Evolutionary conservation across 2,329 filamentous ascomycete genomes (phyloP).

Genomic region (Orbilia oligospora): DNA sequence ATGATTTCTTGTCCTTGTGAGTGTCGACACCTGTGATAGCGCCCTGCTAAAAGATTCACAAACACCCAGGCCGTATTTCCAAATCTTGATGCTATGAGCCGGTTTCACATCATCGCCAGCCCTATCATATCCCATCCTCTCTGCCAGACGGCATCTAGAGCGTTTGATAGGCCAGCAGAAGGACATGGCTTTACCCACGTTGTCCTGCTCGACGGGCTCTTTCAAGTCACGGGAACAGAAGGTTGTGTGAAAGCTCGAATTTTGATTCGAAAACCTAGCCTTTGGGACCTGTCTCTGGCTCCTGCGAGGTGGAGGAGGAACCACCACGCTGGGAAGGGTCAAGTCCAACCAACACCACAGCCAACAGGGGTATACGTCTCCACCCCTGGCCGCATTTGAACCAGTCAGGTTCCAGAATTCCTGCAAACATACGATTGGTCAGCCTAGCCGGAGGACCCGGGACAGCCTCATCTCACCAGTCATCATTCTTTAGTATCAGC

Average conservation of each 20-base stretch:
- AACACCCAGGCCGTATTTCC: conserved; percentile 28
- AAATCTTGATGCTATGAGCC: conserved; percentile 25
- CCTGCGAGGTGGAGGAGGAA: conserved; percentile 43
- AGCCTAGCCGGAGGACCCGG: conserved; percentile 51
- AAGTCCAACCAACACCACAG: conserved; percentile 31
- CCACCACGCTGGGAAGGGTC: conserved; percentile 50
- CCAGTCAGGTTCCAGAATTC: conserved; percentile 41
- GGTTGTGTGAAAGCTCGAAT: conserved; percentile 59
- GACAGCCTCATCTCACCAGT: conserved; percentile 56
- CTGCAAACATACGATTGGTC: conserved; percentile 44
- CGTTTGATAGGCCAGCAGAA: conserved; percentile 47
- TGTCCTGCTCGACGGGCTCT: conserved; percentile 57
- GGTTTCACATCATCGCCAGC: conserved; percentile 44
- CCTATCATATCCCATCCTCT: conserved; percentile 55
- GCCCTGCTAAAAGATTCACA: conserved; percentile 42
- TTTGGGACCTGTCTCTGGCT: conserved; percentile 47
- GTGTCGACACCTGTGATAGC: conserved; percentile 39
- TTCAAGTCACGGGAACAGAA: conserved; percentile 60
- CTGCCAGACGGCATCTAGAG: conserved; percentile 52
- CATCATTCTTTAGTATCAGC: conserved; percentile 21
- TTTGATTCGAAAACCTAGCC: conserved; percentile 60
- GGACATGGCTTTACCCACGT: conserved; percentile 53
- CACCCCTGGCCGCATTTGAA: conserved; percentile 39
- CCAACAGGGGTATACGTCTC: conserved; percentile 22
- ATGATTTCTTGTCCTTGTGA: conserved; percentile 2